Base-by-base conservation (phyloP, 2,329 filamentous ascomycete species). In the Trichoderma harzianum region DNA sequence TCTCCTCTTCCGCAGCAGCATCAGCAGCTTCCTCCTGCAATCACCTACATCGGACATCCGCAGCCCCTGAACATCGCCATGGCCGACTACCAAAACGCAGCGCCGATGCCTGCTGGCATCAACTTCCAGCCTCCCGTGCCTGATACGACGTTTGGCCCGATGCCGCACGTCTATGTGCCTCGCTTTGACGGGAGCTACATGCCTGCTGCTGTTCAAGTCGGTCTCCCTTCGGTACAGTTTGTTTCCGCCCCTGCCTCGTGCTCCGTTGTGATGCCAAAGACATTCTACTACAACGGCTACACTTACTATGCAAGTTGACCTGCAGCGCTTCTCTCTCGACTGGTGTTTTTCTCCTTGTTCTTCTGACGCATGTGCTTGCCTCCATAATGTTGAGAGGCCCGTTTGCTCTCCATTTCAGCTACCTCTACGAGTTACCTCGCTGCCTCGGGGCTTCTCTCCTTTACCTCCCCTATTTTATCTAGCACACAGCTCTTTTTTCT, bases 91-190 rank as follows among this genome's bases (percentile, higher is more conserved):
- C 80, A 80, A 73, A 83, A 84, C 74, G 74, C 80, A n/a, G 77
- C 75, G n/a, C 84, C 82, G 74, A 81, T 83, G 55, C 78, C 80
- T 34, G 77, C 76, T 62, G 85, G 85, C 69, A 77, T 86, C 64
- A 85, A 87, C 77, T 90, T 87, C 76, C 86, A 90, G 76, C 89
- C 88, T 1, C 88, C 86, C 32, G 86, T 88, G 18, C 87, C 87
- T 4, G 86, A 89, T 74, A 89, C 87, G 18, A 86, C 85, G 57
- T 83, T 85, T 77, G 89, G 88, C 4, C 84, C 87, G 2, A 86
- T 87, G 71, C 76, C 83, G 32, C 87, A 90, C 74, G 83, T 84
- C 24, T 90, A 89, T 75, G 80, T 86, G 67, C 88, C 89, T 73
- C 87, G 86, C 57, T 83, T 82, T 75, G 87, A 89, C 75, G 78